Evolutionary conservation across 1,284 basidiomycete species (phyloP).

Genomic region (Tetrapyrgos nigripes): DNA sequence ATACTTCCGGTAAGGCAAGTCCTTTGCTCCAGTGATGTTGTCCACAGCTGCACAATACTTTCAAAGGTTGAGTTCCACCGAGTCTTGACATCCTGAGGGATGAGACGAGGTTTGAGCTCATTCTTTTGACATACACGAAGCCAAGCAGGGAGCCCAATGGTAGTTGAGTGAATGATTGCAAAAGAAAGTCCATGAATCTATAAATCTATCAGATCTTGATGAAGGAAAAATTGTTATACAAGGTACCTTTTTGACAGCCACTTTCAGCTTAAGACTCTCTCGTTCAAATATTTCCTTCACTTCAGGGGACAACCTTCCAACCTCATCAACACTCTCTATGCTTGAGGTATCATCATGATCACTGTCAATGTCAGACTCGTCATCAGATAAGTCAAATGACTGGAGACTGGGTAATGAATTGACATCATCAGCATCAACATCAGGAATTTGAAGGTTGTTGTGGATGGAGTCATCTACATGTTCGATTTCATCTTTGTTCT

Average conservation of each 20-base stretch:
- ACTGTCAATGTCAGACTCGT: not conserved
- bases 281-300: not conserved
- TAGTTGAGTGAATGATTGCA: not conserved
- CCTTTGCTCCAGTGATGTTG: too few species aligned
- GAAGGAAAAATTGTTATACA: not conserved
- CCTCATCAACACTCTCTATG: too few species aligned
- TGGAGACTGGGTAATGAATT: too few species aligned
- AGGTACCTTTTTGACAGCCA: not conserved
- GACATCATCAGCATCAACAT: not conserved
- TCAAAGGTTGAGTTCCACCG: too few species aligned
- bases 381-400: not conserved
- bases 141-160: not conserved
- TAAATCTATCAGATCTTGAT: not conserved
- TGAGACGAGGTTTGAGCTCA: too few species aligned
- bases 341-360: not conserved
- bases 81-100: too few species aligned
- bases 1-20: too few species aligned
- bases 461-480: too few species aligned
- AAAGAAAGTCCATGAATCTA: not conserved
- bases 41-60: not conserved
- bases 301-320: too few species aligned
- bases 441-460: too few species aligned
- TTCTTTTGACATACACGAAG: too few species aligned
- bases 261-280: not conserved
- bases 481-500: not conserved